Base-by-base conservation (phyloP, 2,329 filamentous ascomycete species). In the Botrytis elliptica region DNA sequence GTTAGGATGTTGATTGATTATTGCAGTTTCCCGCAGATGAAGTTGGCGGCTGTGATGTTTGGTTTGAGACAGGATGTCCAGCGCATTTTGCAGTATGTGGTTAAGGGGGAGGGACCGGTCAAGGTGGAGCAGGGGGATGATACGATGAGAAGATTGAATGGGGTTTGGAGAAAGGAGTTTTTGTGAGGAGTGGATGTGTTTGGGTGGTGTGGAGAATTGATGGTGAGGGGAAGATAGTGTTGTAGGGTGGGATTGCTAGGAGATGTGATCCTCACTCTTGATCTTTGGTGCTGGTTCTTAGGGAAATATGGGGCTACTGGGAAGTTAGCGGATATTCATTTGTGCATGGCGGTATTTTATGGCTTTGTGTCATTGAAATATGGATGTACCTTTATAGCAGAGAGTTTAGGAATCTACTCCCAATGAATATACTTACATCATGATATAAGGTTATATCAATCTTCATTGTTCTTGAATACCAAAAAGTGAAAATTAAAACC, bases 221-320 rank as follows among this genome's bases (percentile, higher is more conserved):
- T 10, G 29, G 33, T 7, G 0, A 4, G n/a, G 1, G 22, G 25
- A 14, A 9, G 36, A n/a, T 20, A 7, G 16, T 64, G 9, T 64
- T 29, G 1, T 18, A 29, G 6, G 60, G n/a, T 16, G 38, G 1
- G 16, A 16, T 22, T 42, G 9, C 7, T 6, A 16, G 14, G 16
- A 38, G 36, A 16, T 40, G 5, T 1, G 10, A 36, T 38, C 3
- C 3, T 63, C 12, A 36, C 16, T 6, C 3, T 63, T 7, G 38
- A 38, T 16, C 36, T 62, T 18, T 8, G 22, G 1, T 38, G 36
- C 22, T n/a, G 36, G 22, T n/a, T n/a, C 4, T 63, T 2, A n/a
- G 38, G 36, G 22, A 40, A 18, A 16, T 0, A 3, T 3, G 12
- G 2, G 25, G 59, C 38, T 18, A n/a, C 22, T 18, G 12, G 14